A percentile compares a stretch with the other conserved stretches of the same genome.
These are phyloP conservation scores for Colletotrichum cordylinicola DNA, from an alignment of 2,329 filamentous ascomycete genomes.

Conservation along the genomic window DNA sequence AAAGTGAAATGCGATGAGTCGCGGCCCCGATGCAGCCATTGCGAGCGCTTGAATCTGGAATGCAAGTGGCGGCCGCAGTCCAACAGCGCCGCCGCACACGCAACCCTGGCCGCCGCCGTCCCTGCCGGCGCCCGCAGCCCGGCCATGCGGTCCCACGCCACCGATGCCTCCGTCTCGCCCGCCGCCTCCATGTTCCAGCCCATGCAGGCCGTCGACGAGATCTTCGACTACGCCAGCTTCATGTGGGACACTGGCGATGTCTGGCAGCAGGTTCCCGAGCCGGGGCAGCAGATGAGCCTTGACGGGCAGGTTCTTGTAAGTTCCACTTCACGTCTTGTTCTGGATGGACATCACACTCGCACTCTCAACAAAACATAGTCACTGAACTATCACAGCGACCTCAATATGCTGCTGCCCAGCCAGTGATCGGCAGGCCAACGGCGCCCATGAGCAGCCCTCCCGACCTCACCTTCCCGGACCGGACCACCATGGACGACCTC, in stretches of 20 bases:
- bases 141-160: conserved; percentile 27
- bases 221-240: conserved; percentile 54
- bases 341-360: not conserved
- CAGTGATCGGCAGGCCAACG: not conserved
- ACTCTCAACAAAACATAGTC: not conserved
- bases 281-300: conserved; percentile 4
- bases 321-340: not conserved
- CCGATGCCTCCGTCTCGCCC: conserved; percentile 30
- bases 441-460: conserved; percentile 1
- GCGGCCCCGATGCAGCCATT: conserved; percentile 57
- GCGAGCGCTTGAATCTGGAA: conserved; percentile 56
- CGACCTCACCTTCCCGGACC: not conserved
- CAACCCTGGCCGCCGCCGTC: conserved; percentile 24
- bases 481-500: not conserved
- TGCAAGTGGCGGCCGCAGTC: conserved; percentile 52
- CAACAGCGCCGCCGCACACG: conserved; percentile 17
- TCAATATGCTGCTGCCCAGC: not conserved
- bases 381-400: not conserved
- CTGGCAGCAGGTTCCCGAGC: conserved; percentile 34
- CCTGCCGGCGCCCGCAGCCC: conserved; percentile 25
- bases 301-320: conserved; percentile 1
- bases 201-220: conserved; percentile 42
- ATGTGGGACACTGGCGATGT: conserved; percentile 49
- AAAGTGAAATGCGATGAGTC: conserved; percentile 63
- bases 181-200: conserved; percentile 29